These are phyloP conservation scores for Trypethelium eluteriae DNA, from an alignment of 495 filamentous ascomycete species.

Conservation along the genomic window DNA sequence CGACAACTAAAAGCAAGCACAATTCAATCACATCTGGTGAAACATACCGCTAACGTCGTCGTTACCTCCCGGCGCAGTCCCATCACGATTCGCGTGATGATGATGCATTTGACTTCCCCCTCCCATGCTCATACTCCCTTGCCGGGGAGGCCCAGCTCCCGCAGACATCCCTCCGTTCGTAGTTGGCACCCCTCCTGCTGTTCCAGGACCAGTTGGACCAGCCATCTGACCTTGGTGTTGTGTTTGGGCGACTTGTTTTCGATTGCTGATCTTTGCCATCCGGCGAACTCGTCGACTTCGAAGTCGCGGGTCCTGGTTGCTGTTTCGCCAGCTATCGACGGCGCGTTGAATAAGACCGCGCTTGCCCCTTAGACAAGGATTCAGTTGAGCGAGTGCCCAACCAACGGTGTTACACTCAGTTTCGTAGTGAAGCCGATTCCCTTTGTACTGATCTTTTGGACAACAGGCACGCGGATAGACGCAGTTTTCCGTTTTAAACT, in stretches of 20 bases:
- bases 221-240: constrained; percentile 46
- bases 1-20: constrained; percentile 37
- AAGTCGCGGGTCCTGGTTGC: constrained; percentile 88
- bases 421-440: constrained; percentile 91
- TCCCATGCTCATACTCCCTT: constrained; percentile 49
- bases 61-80: constrained; percentile 55
- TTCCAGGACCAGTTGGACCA: constrained; percentile 40
- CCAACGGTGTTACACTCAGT: constrained; percentile 98
- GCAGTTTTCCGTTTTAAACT: constrained; percentile 97
- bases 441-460: constrained; percentile 88
- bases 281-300: constrained; percentile 84
- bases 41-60: constrained; percentile 94
- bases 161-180: constrained; percentile 21
- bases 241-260: constrained; percentile 42
- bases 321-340: constrained; percentile 97
- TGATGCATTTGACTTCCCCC: constrained; percentile 59
- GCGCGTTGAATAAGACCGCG: constrained; percentile 92
- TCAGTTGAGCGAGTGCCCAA: constrained; percentile 90
- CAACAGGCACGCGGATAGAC: constrained; percentile 95
- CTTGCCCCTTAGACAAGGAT: constrained; percentile 83
- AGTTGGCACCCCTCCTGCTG: constrained; percentile 17
- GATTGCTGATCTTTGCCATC: constrained; percentile 88
- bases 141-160: constrained; percentile 26
- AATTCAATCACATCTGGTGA: constrained; percentile 42
- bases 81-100: constrained; percentile 72